These are phyloP conservation scores for Limonium bicolor DNA, from an alignment of 148 eudicot genomes.

Conservation along the genomic window DNA sequence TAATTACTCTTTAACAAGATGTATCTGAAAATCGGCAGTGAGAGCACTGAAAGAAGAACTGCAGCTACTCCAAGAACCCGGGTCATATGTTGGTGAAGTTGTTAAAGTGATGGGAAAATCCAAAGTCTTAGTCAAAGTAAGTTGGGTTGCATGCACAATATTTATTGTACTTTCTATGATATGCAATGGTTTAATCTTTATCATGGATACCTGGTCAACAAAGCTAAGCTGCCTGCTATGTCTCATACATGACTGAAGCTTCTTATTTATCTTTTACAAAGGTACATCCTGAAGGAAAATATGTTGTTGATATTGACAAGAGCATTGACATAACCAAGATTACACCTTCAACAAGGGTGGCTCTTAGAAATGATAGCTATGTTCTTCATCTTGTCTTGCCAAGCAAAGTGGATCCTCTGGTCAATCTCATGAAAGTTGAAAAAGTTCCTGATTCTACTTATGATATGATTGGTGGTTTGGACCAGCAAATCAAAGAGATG, in stretches of 20 bases:
- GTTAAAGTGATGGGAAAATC: slow-evolving; percentile 36
- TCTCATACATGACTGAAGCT: no score
- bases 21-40: slow-evolving; percentile 8
- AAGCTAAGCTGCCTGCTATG: no score
- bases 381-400: slow-evolving; percentile 65
- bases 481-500: slow-evolving; percentile 79
- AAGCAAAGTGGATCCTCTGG: slow-evolving; percentile 75
- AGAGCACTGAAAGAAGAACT: slow-evolving; percentile 22
- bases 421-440: slow-evolving; percentile 80
- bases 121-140: slow-evolving; percentile 24
- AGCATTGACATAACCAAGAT: slow-evolving; percentile 62
- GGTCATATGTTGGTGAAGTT: slow-evolving; percentile 32
- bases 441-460: slow-evolving; percentile 78
- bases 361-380: slow-evolving; percentile 67
- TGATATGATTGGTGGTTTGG: slow-evolving; percentile 82
- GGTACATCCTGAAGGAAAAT: slow-evolving; percentile 87
- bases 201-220: no score
- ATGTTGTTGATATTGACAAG: slow-evolving; percentile 69
- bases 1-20: background rate
- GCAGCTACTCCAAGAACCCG: slow-evolving; percentile 24
- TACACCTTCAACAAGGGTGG: slow-evolving; percentile 70
- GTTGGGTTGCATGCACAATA: background rate
- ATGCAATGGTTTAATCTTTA: background rate
- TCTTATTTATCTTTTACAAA: slow-evolving; percentile 5
- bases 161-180: background rate